Evolutionary conservation across 139 green algal genomes (phyloP), one percentile per base, ranked within the genome.

Genomic region (Dunaliella sp.): DNA sequence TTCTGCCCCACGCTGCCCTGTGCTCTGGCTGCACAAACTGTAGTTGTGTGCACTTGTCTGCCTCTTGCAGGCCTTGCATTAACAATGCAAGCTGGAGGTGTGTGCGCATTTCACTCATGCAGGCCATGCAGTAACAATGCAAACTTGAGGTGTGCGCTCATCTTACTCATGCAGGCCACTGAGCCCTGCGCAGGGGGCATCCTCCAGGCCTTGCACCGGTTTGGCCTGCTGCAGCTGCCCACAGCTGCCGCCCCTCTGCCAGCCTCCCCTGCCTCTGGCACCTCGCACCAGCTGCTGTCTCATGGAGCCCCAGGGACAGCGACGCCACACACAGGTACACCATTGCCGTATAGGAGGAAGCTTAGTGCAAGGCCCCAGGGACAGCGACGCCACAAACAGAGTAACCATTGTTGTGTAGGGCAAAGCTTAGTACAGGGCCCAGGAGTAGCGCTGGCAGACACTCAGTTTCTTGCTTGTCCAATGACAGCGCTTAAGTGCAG

Each of bases 131-230:
- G 77, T 48, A 48, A 3, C 74, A 79, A 25, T 25, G 21, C 74
- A 16, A 31, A 3, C 74, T n/a, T n/a, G n/a, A n/a, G n/a, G n/a
- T n/a, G n/a, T 65, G 48, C 48, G 7, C 58, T 25, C 3, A 77
- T 65, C 16, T 7, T 65, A 48, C 36, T 3, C 32, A 30, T 81
- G 32, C 84, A 93, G 33, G 96, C 96, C 0, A 93, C 83, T 7
- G 48, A 94, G 87, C 90, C 94, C 0, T 97, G 96, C 80, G 93
- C 96, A 0, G 96, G 90, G 0, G 96, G 96, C 81, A 98, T 99
- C 59, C 48, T 97, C 28, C 86, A 99, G 88, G 93, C 95, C 0
- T 90, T 99, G 59, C 31, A 91, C 1, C 88, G 95, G 84, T 98
- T 98, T 87, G 86, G 88, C 7, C 76, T 81, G 76, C n/a, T 81